Percentiles rank a stretch among this genome's conserved stretches.
These are phyloP conservation scores for Ophiostoma sp. DNA, from an alignment of 2,329 filamentous ascomycete genomes.

Conservation along the genomic window DNA sequence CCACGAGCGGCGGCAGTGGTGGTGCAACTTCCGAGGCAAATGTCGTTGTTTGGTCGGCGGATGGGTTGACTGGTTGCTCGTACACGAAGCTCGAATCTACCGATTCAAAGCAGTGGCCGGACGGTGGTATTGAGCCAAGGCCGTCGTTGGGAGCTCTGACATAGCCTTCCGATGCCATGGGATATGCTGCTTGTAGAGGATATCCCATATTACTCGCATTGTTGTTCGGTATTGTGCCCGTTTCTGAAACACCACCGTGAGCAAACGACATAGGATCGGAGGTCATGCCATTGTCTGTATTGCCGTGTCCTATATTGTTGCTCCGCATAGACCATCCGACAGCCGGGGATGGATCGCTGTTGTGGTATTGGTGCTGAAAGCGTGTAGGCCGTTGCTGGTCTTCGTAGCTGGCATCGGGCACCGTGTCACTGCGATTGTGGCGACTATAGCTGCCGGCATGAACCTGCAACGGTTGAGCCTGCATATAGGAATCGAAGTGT, in stretches of 20 bases:
- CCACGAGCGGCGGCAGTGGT: background rate
- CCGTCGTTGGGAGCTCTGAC: background rate
- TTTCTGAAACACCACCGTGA: background rate
- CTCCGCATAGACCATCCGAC: background rate
- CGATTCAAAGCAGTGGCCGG: background rate
- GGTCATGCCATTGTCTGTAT: background rate
- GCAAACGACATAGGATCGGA: background rate
- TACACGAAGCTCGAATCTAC: background rate
- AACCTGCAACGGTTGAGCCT: background rate
- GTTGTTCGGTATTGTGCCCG: background rate
- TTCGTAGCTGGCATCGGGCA: background rate
- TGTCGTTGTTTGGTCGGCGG: background rate
- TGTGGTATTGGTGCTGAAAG: background rate
- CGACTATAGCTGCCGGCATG: background rate
- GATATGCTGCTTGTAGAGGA: background rate
- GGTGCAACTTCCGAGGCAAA: background rate
- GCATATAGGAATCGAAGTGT: background rate
- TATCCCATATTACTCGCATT: background rate
- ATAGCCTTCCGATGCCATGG: background rate
- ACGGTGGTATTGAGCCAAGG: background rate
- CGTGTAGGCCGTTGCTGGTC: background rate
- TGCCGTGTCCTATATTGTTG: background rate
- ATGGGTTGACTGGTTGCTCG: background rate
- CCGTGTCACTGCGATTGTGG: background rate
- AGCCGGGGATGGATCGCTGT: constrained; percentile 1